phyloP scores from a whole-genome alignment of 1,284 basidiomycete species.

The Kalmanozyma brasiliensis region DNA sequence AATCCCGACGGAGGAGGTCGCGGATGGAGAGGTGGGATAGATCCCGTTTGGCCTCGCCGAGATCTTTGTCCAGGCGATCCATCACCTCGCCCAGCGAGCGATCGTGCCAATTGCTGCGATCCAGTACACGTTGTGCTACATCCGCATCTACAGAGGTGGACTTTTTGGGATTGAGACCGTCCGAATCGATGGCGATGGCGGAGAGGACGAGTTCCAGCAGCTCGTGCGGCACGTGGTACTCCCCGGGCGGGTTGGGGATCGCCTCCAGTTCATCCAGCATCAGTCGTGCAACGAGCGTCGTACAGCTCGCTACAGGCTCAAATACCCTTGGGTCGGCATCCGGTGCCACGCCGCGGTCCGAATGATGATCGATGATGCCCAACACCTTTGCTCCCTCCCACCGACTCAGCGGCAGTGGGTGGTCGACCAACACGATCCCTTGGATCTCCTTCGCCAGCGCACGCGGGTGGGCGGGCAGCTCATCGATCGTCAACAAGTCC shows the following conservation, averaged over 20 bases:
- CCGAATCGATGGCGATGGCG: conserved; percentile 62
- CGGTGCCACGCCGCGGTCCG: conserved; percentile 60
- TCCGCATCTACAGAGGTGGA: conserved; percentile 29
- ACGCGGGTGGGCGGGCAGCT: conserved; percentile 65
- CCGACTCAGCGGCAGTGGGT: conserved; percentile 62
- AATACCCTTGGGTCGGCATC: conserved; percentile 63
- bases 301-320: conserved; percentile 60
- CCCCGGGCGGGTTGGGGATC: conserved; percentile 30
- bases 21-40: conserved; percentile 62
- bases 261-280: conserved; percentile 63
- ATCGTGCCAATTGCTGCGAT: conserved; percentile 48
- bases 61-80: conserved; percentile 55
- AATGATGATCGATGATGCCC: conserved; percentile 68
- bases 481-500: conserved; percentile 68
- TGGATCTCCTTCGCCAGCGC: conserved; percentile 58
- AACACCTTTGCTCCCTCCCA: conserved; percentile 60
- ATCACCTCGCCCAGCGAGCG: conserved; percentile 53
- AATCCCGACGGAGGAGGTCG: conserved; percentile 66
- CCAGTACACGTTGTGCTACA: conserved; percentile 26
- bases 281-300: conserved; percentile 61
- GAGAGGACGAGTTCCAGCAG: conserved; percentile 60
- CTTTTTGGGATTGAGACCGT: conserved; percentile 56
- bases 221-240: conserved; percentile 60
- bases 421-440: conserved; percentile 68
- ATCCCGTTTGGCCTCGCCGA: conserved; percentile 62